Percentiles rank a stretch among this genome's conserved stretches.
Evolutionary conservation across 176 grass and related monocot genomes (phyloP).

Genomic region (Hyparrhenia diplandra): DNA sequence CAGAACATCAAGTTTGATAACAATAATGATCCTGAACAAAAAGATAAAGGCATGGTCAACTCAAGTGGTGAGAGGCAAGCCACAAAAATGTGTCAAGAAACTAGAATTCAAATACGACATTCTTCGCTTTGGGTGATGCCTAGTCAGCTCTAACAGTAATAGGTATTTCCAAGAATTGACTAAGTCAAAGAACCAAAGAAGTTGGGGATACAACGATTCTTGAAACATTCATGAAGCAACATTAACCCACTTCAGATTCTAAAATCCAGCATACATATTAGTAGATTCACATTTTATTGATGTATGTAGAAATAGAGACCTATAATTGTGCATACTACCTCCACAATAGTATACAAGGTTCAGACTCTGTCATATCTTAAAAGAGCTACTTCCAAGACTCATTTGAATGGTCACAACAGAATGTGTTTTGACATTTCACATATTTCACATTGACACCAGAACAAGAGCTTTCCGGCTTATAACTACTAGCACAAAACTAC

Average conservation of each 20-base stretch:
- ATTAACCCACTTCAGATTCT: neutral
- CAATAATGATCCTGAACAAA: conserved; percentile 72
- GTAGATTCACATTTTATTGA: neutral
- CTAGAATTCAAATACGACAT: neutral
- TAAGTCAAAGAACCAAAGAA: neutral
- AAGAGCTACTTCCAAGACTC: neutral
- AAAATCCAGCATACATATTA: neutral
- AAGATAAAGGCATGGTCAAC: conserved; percentile 27
- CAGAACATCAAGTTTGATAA: conserved; percentile 66
- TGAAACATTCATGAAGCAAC: neutral
- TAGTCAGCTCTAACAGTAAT: neutral
- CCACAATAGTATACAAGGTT: neutral
- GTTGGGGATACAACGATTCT: neutral
- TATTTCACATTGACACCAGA: neutral
- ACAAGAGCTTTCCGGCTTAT: neutral
- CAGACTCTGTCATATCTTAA: neutral
- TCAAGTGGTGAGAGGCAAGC: neutral
- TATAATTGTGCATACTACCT: neutral
- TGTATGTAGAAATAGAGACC: too few species aligned
- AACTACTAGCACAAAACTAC: neutral
- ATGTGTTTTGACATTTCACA: neutral
- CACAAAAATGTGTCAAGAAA: neutral
- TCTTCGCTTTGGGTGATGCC: neutral
- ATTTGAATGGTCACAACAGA: neutral
- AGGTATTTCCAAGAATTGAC: neutral